Conservation (phyloP, 148 eudicot species). For the Persicaria maculosa region DNA sequence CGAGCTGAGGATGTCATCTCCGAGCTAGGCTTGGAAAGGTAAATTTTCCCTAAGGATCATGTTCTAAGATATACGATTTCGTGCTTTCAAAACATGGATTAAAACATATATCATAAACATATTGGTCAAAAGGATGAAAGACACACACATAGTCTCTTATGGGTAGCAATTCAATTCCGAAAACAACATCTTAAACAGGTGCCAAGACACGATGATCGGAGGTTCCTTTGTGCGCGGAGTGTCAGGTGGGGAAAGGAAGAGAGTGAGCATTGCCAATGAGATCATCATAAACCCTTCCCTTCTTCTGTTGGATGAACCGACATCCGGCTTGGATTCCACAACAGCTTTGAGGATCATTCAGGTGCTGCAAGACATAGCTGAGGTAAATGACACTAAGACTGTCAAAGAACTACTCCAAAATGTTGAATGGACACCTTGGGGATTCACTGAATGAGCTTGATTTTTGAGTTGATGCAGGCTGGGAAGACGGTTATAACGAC, state of each 20-base stretch:
- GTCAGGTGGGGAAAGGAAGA: conserved; percentile 59
- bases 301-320: conserved; percentile 44
- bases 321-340: conserved; percentile 44
- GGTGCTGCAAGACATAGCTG: conserved; percentile 45
- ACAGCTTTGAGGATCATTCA: conserved; percentile 41
- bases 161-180: background rate
- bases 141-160: background rate
- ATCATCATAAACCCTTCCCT: conserved; percentile 43
- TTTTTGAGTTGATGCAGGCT: conserved; percentile 16
- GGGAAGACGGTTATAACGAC: conserved; percentile 95
- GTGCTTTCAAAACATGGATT: background rate
- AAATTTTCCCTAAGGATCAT: background rate
- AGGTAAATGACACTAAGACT: conserved; percentile 12
- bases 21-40: conserved; percentile 78
- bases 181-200: conserved; percentile 11
- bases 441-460: background rate
- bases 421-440: background rate
- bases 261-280: conserved; percentile 50
- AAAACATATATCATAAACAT: background rate
- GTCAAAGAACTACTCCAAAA: background rate
- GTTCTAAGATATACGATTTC: too few relatives aligned
- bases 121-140: background rate
- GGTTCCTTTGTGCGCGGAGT: conserved; percentile 56
- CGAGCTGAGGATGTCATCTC: conserved; percentile 66
- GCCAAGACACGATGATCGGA: conserved; percentile 59